Evolutionary conservation across 1,139 yeast genomes (phyloP).

Genomic region (Zygosaccharomyces pseudobailii): DNA sequence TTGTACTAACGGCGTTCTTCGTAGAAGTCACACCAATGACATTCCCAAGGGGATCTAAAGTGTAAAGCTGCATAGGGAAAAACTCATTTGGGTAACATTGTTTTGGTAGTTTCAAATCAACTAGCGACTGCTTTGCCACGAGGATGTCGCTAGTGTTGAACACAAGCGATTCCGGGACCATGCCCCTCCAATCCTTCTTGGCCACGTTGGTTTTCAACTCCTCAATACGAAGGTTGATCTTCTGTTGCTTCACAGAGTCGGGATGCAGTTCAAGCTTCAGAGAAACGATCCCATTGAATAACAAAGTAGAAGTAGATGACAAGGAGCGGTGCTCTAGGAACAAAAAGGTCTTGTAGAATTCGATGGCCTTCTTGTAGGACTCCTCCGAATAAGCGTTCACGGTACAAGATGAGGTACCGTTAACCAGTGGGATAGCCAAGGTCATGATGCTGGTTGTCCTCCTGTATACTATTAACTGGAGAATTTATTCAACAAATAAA

Average conservation of each 20-base stretch:
- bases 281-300: conserved; percentile 22
- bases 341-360: conserved; percentile 29
- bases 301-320: conserved; percentile 12
- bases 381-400: conserved; percentile 29
- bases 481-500: background rate
- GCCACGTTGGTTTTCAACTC: conserved; percentile 13
- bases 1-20: conserved; percentile 52
- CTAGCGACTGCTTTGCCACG: conserved; percentile 27
- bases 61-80: conserved; percentile 63
- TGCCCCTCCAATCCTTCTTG: conserved; percentile 37
- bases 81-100: conserved; percentile 55
- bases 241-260: conserved; percentile 17
- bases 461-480: background rate
- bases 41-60: conserved; percentile 52
- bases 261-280: conserved; percentile 21
- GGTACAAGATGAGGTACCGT: conserved; percentile 33
- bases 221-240: conserved; percentile 14
- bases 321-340: conserved; percentile 17
- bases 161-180: conserved; percentile 33
- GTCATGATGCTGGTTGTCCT: conserved; percentile 17
- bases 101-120: conserved; percentile 16
- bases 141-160: conserved; percentile 29
- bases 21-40: conserved; percentile 62
- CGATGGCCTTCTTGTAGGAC: conserved; percentile 24
- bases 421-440: conserved; percentile 30